These are phyloP conservation scores for Thermothielavioides terrestris DNA, from an alignment of 495 filamentous ascomycete species.

Conservation along the genomic window DNA sequence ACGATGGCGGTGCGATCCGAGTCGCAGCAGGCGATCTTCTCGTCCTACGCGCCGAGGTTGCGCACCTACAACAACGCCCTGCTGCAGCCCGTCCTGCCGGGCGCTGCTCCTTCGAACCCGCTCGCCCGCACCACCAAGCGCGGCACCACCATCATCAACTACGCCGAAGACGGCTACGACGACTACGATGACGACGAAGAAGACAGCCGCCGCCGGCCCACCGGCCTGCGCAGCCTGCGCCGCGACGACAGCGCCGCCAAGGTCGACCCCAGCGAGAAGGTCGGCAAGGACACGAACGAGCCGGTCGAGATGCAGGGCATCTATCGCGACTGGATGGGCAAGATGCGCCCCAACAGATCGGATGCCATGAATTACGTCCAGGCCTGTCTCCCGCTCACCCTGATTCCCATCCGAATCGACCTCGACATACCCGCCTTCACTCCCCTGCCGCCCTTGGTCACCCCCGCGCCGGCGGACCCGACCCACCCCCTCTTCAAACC, in stretches of 20 bases:
- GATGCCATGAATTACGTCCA: slow-evolving; percentile 77
- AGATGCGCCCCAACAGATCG: slow-evolving; percentile 46
- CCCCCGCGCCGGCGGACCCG: slow-evolving; percentile 47
- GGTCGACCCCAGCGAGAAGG: slow-evolving; percentile 56
- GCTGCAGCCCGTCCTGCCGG: slow-evolving; percentile 75
- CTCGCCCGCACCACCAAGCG: slow-evolving; percentile 85
- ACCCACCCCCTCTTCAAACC: slow-evolving; percentile 64
- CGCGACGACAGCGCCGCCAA: slow-evolving; percentile 60
- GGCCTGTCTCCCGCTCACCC: slow-evolving; percentile 72
- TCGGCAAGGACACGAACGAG: slow-evolving; percentile 71
- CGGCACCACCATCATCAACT: slow-evolving; percentile 92
- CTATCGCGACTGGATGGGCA: slow-evolving; percentile 92
- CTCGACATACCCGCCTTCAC: slow-evolving; percentile 77
- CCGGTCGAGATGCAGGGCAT: slow-evolving; percentile 83
- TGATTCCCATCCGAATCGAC: slow-evolving; percentile 95
- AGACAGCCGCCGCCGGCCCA: slow-evolving; percentile 58
- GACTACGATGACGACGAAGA: slow-evolving; percentile 94
- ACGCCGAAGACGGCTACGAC: slow-evolving; percentile 91
- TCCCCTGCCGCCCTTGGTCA: slow-evolving; percentile 61
- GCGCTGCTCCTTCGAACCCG: slow-evolving; percentile 52
- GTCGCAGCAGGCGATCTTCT: slow-evolving; percentile 73
- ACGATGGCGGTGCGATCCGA: slow-evolving; percentile 36
- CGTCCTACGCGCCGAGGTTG: slow-evolving; percentile 84
- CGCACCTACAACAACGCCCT: slow-evolving; percentile 89
- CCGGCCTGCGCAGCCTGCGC: slow-evolving; percentile 72